phyloP scores from a whole-genome alignment of 495 filamentous ascomycete genomes.

The Aspergillus heteromorphus region DNA sequence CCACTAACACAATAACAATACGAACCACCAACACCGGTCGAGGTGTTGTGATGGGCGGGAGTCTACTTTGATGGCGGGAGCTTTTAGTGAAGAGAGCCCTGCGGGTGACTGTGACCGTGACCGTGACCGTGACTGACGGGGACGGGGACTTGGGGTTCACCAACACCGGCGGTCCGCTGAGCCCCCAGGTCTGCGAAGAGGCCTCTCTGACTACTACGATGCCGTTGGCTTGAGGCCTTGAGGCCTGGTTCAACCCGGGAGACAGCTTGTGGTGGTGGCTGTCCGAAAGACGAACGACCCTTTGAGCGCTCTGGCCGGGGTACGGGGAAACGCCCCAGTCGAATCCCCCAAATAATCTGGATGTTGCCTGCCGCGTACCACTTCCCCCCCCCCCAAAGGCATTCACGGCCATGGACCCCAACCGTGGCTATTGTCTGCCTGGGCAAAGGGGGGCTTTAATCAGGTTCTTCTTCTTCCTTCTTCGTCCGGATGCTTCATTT shows the following conservation, averaged over 20 bases:
- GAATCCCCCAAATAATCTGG: not conserved
- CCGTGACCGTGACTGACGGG: no score
- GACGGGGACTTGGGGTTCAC: constrained; percentile 1
- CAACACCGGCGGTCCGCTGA: not conserved
- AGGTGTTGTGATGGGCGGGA: not conserved
- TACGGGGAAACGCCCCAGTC: not conserved
- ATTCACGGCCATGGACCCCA: not conserved
- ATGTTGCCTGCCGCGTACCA: not conserved
- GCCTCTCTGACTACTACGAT: constrained; percentile 20
- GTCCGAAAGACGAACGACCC: not conserved
- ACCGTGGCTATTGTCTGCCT: not conserved
- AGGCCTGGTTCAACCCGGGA: no score
- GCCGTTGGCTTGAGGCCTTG: no score
- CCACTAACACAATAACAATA: constrained; percentile 1
- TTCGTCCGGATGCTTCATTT: not conserved
- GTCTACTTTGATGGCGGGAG: constrained; percentile 11
- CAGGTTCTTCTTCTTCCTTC: not conserved
- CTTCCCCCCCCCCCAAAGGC: not conserved
- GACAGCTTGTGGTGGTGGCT: not conserved
- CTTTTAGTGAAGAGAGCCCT: constrained; percentile 3
- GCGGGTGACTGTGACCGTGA: no score
- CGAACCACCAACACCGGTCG: constrained; percentile 5
- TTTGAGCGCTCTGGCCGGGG: not conserved
- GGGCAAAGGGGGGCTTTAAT: not conserved
- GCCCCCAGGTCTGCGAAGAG: not conserved